Conservation (phyloP, 116 monocot genomes). For the Iris pallida region DNA sequence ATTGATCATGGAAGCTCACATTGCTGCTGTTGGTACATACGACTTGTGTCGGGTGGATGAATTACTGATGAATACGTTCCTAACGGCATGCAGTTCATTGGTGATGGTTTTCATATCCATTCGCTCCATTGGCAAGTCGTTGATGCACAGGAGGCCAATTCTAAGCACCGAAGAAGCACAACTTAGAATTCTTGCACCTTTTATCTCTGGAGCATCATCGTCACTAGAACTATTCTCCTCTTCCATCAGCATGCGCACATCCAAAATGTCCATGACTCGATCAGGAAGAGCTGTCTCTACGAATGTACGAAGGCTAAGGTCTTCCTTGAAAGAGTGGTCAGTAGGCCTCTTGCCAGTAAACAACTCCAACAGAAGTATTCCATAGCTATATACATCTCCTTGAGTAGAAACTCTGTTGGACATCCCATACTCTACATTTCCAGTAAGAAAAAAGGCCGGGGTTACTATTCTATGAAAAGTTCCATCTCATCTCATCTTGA, state of each 20-base stretch:
- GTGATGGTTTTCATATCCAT: not conserved
- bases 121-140: not conserved
- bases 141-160: not conserved
- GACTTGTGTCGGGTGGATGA: too few relatives aligned
- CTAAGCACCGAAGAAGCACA: not conserved
- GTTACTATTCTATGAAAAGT: too few relatives aligned
- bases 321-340: slow-evolving; percentile 21
- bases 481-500: too few relatives aligned
- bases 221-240: too few relatives aligned
- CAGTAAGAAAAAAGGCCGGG: too few relatives aligned
- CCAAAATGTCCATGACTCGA: slow-evolving; percentile 9
- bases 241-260: slow-evolving; percentile 10
- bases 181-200: not conserved
- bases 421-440: slow-evolving; percentile 35
- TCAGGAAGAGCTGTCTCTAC: slow-evolving; percentile 13
- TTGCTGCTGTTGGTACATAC: too few relatives aligned
- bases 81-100: not conserved
- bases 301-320: slow-evolving; percentile 17
- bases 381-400: slow-evolving; percentile 37
- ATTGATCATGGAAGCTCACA: too few relatives aligned
- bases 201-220: not conserved
- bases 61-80: too few relatives aligned
- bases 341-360: slow-evolving; percentile 39
- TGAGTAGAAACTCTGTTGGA: slow-evolving; percentile 11
- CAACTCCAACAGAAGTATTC: slow-evolving; percentile 37